Evolutionary conservation across 208 protist genomes (phyloP).

Genomic region (Naegleria lovaniensis): DNA sequence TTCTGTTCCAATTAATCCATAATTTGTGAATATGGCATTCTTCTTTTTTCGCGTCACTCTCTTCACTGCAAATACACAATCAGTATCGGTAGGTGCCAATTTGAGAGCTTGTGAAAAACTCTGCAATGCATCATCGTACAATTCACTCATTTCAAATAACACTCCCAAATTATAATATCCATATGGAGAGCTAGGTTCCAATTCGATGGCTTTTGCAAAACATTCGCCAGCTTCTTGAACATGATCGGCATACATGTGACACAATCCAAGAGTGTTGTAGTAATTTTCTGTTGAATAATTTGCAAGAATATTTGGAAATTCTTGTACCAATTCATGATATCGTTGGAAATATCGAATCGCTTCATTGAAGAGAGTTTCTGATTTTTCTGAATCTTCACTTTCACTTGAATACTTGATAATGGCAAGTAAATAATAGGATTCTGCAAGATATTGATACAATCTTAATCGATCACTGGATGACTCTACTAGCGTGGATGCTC

Average conservation of each 20-base stretch:
- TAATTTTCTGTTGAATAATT: background rate
- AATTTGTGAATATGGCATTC: background rate
- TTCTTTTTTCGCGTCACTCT: background rate
- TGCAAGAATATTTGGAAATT: background rate
- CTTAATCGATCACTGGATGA: background rate
- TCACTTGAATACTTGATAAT: background rate
- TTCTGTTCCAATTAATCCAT: background rate
- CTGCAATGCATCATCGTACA: background rate
- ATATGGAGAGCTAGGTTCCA: background rate
- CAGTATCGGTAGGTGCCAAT: background rate
- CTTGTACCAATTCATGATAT: background rate
- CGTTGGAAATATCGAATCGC: background rate
- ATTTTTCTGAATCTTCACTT: background rate
- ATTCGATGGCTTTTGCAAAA: background rate
- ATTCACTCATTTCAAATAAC: background rate
- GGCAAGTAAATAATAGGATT: background rate
- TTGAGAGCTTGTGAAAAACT: background rate
- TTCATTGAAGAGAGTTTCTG: background rate
- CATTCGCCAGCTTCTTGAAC: background rate
- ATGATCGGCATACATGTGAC: background rate
- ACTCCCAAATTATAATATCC: background rate
- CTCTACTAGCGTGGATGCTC: background rate
- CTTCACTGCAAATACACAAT: background rate
- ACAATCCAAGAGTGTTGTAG: background rate
- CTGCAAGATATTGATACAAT: background rate